Conservation (phyloP, 202 grass and related monocot species). For the Schoenoplectus triqueter region DNA sequence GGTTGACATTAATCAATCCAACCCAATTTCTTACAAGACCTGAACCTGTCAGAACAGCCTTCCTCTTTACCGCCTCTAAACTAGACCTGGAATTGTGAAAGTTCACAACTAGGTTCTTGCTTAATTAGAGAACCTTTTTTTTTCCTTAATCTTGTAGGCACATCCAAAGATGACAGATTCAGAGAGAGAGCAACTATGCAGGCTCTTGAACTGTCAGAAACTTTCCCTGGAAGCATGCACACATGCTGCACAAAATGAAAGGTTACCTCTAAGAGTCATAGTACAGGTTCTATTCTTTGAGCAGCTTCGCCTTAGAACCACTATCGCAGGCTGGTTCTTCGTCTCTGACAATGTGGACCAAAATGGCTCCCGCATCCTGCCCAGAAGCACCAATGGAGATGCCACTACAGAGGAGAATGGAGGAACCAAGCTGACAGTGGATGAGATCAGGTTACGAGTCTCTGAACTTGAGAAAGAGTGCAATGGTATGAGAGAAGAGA, state of each 20-base stretch:
- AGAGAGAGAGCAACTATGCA: constrained; percentile 73
- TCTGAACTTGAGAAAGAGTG: constrained; percentile 67
- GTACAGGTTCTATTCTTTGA: constrained; percentile 88
- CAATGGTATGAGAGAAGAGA: constrained; percentile 59
- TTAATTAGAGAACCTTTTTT: constrained; percentile 13
- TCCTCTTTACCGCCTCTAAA: not conserved
- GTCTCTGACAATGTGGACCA: constrained; percentile 55
- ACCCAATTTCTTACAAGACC: not conserved
- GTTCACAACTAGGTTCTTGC: not conserved
- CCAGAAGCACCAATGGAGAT: constrained; percentile 33
- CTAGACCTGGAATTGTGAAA: not conserved
- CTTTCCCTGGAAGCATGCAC: constrained; percentile 70
- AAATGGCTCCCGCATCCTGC: constrained; percentile 26
- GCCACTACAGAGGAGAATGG: constrained; percentile 36
- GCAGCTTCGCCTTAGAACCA: constrained; percentile 76
- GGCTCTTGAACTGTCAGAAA: constrained; percentile 82
- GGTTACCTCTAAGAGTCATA: constrained; percentile 60
- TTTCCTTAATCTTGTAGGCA: constrained; percentile 39
- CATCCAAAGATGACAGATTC: constrained; percentile 78
- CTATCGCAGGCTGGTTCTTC: constrained; percentile 65
- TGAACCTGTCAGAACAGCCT: not conserved
- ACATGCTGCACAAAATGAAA: constrained; percentile 69
- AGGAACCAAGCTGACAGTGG: constrained; percentile 46
- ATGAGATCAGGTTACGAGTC: constrained; percentile 56
- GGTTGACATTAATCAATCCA: not conserved